Base-by-base conservation (phyloP, 805 yeast genomes). In the Starmerella powellii region DNA sequence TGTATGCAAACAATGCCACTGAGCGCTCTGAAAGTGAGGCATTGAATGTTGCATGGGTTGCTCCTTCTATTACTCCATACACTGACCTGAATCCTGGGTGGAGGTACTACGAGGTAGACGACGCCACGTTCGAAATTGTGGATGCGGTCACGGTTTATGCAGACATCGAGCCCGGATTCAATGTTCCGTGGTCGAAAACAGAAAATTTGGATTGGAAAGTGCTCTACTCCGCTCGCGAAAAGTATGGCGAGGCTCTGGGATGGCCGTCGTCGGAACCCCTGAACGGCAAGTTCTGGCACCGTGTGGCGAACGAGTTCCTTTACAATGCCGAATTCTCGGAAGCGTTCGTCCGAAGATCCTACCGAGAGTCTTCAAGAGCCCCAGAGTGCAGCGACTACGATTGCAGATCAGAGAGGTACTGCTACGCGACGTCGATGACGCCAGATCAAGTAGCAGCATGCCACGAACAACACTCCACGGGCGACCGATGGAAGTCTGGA, bases 21-120 rank as follows among this genome's bases (percentile, higher is more conserved):
- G 61, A 59, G 45, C 64, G 65, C 41, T 60, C 65, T 19, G 64
- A 65, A 28, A 70, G 65, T 4, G 62, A 63, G 28, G 76, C 73
- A 4, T 50, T 77, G 27, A 69, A 70, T 50, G 67, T 73, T 62
- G 78, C 80, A 1, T 78, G 79, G 76, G 67, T 78, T 43, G 68
- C 73, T 2, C 85, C 76, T 45, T 74, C 83, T 0, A 71, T 79
- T 31, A 76, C 84, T 6, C 82, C 85, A 8, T 65, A 67, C 54
- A 60, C 65, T 6, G 66, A 73, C 38, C 67, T 71, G 49, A 79
- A 79, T 56, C 87, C 87, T 6, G 70, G 76, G 17, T 79, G 83
- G 80, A 70, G 81, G 57, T 78, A 76, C 61, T 80, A 79, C 53
- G 75, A 74, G 50, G 76, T 79, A 41, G 84, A 79, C 56, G 61